Conservation (phyloP, 805 yeast genomes). For the Nakazawaea wyomingensis region DNA sequence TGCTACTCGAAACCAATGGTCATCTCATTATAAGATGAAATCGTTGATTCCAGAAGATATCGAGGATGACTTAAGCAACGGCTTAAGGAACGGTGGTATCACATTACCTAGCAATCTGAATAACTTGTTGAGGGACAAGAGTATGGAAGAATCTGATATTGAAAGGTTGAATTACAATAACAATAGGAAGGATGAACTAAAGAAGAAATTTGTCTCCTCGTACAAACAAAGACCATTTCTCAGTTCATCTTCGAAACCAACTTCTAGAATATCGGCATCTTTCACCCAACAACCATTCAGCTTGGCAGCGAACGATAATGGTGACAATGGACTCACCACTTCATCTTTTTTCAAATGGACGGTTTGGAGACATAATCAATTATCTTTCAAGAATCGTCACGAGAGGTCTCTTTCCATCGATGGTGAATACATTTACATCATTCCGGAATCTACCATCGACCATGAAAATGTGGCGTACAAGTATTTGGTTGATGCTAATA, state of each 20-base stretch:
- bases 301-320: conserved; percentile 2
- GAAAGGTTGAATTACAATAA: neutral
- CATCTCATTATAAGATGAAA: conserved; percentile 3
- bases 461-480: conserved; percentile 23
- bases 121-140: conserved; percentile 1
- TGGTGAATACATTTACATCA: conserved; percentile 88
- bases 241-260: neutral
- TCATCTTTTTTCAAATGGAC: conserved; percentile 70
- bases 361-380: conserved; percentile 77
- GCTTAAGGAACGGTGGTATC: neutral
- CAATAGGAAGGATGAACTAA: neutral
- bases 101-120: conserved; percentile 7
- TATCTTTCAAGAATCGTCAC: conserved; percentile 73
- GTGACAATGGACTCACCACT: conserved; percentile 5
- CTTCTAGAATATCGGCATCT: neutral
- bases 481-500: conserved; percentile 11
- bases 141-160: neutral
- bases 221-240: conserved; percentile 7
- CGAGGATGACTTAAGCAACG: neutral
- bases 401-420: conserved; percentile 84
- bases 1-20: conserved; percentile 1
- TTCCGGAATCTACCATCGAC: conserved; percentile 67
- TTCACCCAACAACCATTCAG: conserved; percentile 2
- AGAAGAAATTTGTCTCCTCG: conserved; percentile 5
- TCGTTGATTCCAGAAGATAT: conserved; percentile 2